phyloP scores from a whole-genome alignment of 495 filamentous ascomycete species.

The Trichoderma reesei region DNA sequence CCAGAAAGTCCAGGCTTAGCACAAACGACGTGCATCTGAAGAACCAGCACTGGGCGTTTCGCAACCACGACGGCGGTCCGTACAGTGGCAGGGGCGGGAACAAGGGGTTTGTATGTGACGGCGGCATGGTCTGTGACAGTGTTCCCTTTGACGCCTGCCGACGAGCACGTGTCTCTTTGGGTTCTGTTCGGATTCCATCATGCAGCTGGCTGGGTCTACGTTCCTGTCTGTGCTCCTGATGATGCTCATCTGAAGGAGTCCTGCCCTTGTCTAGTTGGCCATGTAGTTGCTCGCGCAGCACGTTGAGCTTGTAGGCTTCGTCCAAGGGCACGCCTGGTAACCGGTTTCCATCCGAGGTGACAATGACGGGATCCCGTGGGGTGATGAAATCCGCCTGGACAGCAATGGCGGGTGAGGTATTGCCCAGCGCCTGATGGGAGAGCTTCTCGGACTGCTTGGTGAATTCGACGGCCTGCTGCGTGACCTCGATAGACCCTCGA shows the following conservation, averaged over 20 bases:
- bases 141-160: slow-evolving; percentile 25
- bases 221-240: too few relatives aligned
- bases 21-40: slow-evolving; percentile 60
- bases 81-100: slow-evolving; percentile 86
- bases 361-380: slow-evolving; percentile 58
- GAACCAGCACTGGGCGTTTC: slow-evolving; percentile 51
- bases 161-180: background rate
- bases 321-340: slow-evolving; percentile 54
- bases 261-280: slow-evolving; percentile 14
- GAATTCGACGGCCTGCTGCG: slow-evolving; percentile 26
- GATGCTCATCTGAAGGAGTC: too few relatives aligned
- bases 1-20: slow-evolving; percentile 66
- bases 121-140: slow-evolving; percentile 38
- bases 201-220: too few relatives aligned
- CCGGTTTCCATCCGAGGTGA: slow-evolving; percentile 52
- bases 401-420: slow-evolving; percentile 34
- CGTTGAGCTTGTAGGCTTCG: slow-evolving; percentile 59
- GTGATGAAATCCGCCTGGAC: slow-evolving; percentile 60
- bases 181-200: slow-evolving; percentile 1
- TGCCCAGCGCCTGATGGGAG: slow-evolving; percentile 30
- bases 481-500: background rate
- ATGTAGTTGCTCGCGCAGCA: slow-evolving; percentile 44
- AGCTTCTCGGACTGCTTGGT: slow-evolving; percentile 53
- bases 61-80: slow-evolving; percentile 55
- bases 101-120: slow-evolving; percentile 64